Conservation (phyloP, 2,329 filamentous ascomycete genomes). For the Colletotrichum musicola region DNA sequence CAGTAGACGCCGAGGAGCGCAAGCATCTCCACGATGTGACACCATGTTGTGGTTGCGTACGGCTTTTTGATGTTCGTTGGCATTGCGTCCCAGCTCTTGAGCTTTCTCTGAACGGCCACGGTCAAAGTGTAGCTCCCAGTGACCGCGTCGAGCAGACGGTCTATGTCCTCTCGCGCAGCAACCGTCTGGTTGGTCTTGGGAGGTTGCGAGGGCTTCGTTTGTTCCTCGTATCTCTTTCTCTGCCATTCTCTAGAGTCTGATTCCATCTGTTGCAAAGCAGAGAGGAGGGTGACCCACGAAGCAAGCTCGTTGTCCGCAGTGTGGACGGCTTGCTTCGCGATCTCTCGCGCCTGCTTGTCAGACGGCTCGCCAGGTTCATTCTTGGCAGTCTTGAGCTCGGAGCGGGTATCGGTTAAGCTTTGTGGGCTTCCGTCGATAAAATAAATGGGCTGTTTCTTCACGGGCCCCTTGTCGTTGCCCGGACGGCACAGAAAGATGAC, state of each 20-base stretch:
- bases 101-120: conserved; percentile 60
- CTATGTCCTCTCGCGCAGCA: conserved; percentile 1
- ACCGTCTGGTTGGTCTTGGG: conserved; percentile 11
- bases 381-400: conserved; percentile 41
- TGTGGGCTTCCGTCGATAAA: conserved; percentile 54
- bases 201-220: neutral
- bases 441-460: conserved; percentile 46
- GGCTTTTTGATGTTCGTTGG: conserved; percentile 60
- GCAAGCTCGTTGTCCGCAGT: conserved; percentile 69
- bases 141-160: conserved; percentile 27
- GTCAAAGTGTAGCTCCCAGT: conserved; percentile 54
- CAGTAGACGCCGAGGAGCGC: conserved; percentile 69
- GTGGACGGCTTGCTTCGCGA: conserved; percentile 51
- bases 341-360: conserved; percentile 44
- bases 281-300: conserved; percentile 66
- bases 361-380: conserved; percentile 7
- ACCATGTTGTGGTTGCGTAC: conserved; percentile 68
- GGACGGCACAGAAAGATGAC: conserved; percentile 64
- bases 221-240: conserved; percentile 45
- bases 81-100: conserved; percentile 66
- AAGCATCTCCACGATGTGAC: conserved; percentile 66
- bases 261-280: conserved; percentile 64
- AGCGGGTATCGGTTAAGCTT: conserved; percentile 52
- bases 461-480: conserved; percentile 53
- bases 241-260: conserved; percentile 62